These are phyloP conservation scores for Ogataea neopini DNA, from an alignment of 805 yeast genomes.

Conservation along the genomic window DNA sequence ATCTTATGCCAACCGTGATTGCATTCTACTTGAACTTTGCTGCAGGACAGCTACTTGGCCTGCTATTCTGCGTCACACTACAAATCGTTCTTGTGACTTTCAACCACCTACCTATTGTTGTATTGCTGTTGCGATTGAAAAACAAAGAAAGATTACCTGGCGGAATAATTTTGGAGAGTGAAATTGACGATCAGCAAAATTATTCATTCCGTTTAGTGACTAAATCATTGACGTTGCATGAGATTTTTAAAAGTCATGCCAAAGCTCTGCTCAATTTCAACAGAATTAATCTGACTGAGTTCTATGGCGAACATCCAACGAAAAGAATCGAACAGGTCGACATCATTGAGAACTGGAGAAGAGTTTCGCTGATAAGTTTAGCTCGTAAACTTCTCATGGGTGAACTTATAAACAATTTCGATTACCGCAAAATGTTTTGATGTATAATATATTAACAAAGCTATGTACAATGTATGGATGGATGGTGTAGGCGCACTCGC, in stretches of 20 bases:
- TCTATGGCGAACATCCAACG: constrained; percentile 7
- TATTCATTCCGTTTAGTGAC: constrained; percentile 28
- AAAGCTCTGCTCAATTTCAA: constrained; percentile 33
- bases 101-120: constrained; percentile 87
- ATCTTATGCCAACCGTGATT: constrained; percentile 81
- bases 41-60: constrained; percentile 50
- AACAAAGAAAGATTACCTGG: constrained; percentile 68
- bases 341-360: constrained; percentile 30
- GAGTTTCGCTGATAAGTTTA: constrained; percentile 23
- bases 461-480: constrained; percentile 10
- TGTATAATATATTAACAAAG: constrained; percentile 10
- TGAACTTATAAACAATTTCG: constrained; percentile 30
- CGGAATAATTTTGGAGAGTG: constrained; percentile 42
- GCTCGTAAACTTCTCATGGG: constrained; percentile 29
- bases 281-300: constrained; percentile 24
- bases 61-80: constrained; percentile 49
- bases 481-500: neutral
- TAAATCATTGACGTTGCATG: constrained; percentile 28
- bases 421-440: constrained; percentile 35
- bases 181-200: neutral
- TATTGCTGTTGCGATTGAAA: constrained; percentile 72
- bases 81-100: constrained; percentile 64
- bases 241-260: constrained; percentile 32
- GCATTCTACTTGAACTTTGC: constrained; percentile 83
- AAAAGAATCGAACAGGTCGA: constrained; percentile 10